Evolutionary conservation across 73 alveolate genomes (phyloP).

Genomic region (Paraurostyla sp.): DNA sequence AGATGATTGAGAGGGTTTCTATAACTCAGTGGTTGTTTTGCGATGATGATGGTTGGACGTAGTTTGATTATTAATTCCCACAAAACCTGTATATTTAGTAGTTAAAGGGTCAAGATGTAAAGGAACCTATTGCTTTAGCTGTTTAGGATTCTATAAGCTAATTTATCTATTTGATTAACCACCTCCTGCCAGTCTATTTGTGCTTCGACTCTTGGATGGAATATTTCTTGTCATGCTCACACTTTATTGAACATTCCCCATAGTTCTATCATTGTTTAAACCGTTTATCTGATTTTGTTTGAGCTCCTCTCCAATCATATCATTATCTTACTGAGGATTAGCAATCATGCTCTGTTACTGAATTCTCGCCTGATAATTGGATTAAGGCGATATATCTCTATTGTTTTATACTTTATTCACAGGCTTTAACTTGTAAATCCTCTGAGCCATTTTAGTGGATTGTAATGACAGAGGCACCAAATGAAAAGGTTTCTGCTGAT

Average conservation of each 20-base stretch:
- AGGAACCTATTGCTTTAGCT: neutral
- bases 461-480: neutral
- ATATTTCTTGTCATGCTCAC: neutral
- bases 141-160: neutral
- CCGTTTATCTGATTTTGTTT: no score
- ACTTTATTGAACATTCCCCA: neutral
- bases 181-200: neutral
- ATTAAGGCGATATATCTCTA: neutral
- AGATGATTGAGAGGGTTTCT: no score
- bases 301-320: no score
- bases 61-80: no score
- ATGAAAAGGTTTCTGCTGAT: neutral
- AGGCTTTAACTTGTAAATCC: constrained; percentile 2
- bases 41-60: no score
- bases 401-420: neutral
- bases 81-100: neutral
- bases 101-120: neutral
- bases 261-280: no score
- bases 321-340: no score
- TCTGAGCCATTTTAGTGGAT: neutral
- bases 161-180: neutral
- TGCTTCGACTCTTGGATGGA: neutral
- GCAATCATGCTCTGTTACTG: neutral
- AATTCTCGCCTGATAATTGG: neutral
- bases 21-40: no score